phyloP scores from a whole-genome alignment of 176 grass and related monocot genomes.

The Raddia guianensis region DNA sequence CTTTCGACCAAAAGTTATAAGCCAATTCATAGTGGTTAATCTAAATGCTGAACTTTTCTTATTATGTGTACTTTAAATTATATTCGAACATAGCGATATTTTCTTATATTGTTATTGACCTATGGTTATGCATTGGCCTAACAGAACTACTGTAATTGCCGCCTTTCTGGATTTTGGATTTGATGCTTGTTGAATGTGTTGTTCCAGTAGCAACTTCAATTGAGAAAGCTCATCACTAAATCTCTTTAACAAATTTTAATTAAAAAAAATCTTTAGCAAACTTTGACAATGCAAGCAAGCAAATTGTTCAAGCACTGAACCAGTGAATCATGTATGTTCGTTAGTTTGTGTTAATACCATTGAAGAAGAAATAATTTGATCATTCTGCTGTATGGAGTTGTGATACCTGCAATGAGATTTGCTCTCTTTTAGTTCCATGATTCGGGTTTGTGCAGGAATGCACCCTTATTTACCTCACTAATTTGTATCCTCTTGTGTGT shows the following conservation, averaged over 20 bases:
- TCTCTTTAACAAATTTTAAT: neutral
- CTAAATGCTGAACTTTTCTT: neutral
- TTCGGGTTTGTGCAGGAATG: neutral
- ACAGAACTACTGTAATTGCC: neutral
- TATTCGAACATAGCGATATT: neutral
- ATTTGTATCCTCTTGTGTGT: neutral
- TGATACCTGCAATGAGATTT: neutral
- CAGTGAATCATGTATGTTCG: neutral
- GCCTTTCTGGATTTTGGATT: constrained; percentile 27
- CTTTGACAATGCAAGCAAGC: neutral
- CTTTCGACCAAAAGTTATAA: constrained; percentile 24
- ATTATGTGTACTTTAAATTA: neutral
- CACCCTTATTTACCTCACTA: neutral
- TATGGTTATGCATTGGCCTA: neutral
- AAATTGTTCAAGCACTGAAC: neutral
- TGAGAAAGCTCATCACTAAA: neutral
- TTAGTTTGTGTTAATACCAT: neutral
- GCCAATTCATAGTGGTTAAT: neutral
- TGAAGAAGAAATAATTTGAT: neutral
- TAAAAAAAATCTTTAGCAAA: neutral
- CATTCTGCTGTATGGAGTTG: neutral
- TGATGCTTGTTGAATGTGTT: neutral
- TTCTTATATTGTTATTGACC: neutral
- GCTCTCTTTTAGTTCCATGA: neutral
- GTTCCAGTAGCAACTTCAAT: constrained; percentile 15